Evolutionary conservation across 2,329 filamentous ascomycete genomes (phyloP).

Genomic region (Microsporum canis): DNA sequence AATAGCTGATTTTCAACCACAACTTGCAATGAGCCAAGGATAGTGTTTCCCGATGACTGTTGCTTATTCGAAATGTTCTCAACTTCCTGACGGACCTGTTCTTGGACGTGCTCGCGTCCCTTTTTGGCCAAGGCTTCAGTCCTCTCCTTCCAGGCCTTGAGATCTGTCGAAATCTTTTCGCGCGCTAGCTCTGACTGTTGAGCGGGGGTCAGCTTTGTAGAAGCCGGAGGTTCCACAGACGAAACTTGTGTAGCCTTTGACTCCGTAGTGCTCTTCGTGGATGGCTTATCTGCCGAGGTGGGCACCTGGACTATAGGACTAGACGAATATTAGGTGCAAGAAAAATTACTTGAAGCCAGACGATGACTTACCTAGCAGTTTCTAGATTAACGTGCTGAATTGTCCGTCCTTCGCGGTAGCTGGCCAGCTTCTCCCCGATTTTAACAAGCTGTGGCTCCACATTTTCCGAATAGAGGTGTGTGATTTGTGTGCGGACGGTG

Average conservation of each 20-base stretch:
- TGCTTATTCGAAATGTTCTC: conserved; percentile 53
- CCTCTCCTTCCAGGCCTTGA: conserved; percentile 76
- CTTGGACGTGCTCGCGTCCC: conserved; percentile 57
- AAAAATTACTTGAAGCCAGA: not conserved
- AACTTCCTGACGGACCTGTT: conserved; percentile 59
- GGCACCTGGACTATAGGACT: not conserved
- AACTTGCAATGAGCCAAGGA: conserved; percentile 58
- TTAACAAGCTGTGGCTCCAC: conserved; percentile 90
- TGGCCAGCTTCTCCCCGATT: conserved; percentile 77
- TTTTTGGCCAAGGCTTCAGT: conserved; percentile 78
- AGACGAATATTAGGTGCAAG: not conserved
- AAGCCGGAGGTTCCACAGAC: conserved; percentile 16
- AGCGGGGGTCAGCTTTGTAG: conserved; percentile 19
- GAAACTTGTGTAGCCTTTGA: conserved; percentile 16
- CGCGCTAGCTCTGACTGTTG: conserved; percentile 36
- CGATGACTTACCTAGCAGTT: conserved; percentile 3
- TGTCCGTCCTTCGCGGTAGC: conserved; percentile 42
- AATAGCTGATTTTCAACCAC: conserved; percentile 53
- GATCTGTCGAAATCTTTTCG: conserved; percentile 55
- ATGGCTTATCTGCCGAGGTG: not conserved
- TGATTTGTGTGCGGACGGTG: conserved; percentile 69
- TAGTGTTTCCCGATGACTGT: conserved; percentile 44
- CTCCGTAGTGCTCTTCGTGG: conserved; percentile 3
- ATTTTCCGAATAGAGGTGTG: conserved; percentile 73
- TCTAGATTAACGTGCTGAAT: conserved; percentile 8